These are phyloP conservation scores for Carnegiea gigantea DNA, from an alignment of 179 eudicot genomes.

Conservation along the genomic window DNA sequence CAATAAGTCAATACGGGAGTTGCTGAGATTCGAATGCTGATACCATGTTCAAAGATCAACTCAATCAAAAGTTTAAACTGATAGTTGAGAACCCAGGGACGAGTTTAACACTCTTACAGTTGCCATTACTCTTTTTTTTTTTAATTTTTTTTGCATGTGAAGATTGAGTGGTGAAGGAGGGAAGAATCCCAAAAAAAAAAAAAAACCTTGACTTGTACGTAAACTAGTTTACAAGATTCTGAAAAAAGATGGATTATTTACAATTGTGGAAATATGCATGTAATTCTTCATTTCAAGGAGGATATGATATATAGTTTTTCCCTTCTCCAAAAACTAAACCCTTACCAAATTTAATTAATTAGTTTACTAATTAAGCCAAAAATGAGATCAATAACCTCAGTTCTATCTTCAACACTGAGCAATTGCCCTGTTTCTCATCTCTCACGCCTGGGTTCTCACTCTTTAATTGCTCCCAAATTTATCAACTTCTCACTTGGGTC, in stretches of 20 bases:
- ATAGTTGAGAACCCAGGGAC: too few relatives aligned
- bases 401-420: background rate
- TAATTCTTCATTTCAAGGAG: background rate
- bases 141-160: too few relatives aligned
- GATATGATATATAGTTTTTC: background rate
- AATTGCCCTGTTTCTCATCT: background rate
- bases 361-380: too few relatives aligned
- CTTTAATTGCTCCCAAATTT: background rate
- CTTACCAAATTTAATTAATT: background rate
- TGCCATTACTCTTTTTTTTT: too few relatives aligned
- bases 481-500: background rate
- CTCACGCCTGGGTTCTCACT: background rate
- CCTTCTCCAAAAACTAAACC: background rate
- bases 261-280: background rate
- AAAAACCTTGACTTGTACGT: background rate
- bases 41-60: too few relatives aligned
- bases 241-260: too few relatives aligned
- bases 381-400: background rate
- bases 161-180: too few relatives aligned
- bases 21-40: too few relatives aligned
- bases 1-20: too few relatives aligned
- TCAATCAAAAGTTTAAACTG: too few relatives aligned
- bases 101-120: too few relatives aligned
- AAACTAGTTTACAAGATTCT: background rate
- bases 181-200: too few relatives aligned